These are phyloP conservation scores for Lentinula novae-zelandiae DNA, from an alignment of 1,284 basidiomycete genomes.

Conservation along the genomic window DNA sequence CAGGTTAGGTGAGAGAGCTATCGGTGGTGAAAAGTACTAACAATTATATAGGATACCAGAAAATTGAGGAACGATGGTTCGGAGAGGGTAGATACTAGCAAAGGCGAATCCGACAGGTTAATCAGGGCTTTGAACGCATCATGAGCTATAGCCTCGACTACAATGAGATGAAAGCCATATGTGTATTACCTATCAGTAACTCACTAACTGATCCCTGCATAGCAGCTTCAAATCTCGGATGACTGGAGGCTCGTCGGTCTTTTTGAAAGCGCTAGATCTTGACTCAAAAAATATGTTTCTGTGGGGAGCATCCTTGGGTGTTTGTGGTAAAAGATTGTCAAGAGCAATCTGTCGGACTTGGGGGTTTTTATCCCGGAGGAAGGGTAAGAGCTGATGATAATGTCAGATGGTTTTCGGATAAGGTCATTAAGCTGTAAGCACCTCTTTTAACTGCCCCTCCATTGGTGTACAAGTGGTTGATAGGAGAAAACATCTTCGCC, in stretches of 20 bases:
- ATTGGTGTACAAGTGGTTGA: conserved; percentile 26
- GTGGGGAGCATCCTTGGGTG: conserved; percentile 66
- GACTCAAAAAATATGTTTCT: conserved; percentile 73
- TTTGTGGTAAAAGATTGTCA: conserved; percentile 79
- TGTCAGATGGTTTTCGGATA: background rate
- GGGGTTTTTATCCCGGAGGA: conserved; percentile 84
- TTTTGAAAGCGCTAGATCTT: conserved; percentile 50
- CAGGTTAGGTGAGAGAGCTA: background rate
- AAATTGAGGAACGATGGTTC: conserved; percentile 80
- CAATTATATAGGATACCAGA: conserved; percentile 88
- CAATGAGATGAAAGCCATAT: conserved; percentile 8
- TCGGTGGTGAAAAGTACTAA: conserved; percentile 37
- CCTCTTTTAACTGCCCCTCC: conserved; percentile 62
- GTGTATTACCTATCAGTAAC: conserved; percentile 20
- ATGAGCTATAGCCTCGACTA: conserved; percentile 79
- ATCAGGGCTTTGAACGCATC: conserved; percentile 94
- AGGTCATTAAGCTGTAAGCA: conserved; percentile 18
- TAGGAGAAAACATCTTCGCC: background rate
- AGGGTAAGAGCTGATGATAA: conserved; percentile 66
- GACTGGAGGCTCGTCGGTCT: conserved; percentile 62
- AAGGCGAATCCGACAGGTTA: conserved; percentile 87
- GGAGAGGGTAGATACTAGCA: conserved; percentile 67
- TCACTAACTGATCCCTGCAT: conserved; percentile 82
- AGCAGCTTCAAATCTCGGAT: conserved; percentile 78
- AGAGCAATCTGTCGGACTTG: conserved; percentile 87